Evolutionary conservation across 75 land plant genomes (phyloP), one percentile per base, ranked within the genome.

Genomic region (Picea glauca): DNA sequence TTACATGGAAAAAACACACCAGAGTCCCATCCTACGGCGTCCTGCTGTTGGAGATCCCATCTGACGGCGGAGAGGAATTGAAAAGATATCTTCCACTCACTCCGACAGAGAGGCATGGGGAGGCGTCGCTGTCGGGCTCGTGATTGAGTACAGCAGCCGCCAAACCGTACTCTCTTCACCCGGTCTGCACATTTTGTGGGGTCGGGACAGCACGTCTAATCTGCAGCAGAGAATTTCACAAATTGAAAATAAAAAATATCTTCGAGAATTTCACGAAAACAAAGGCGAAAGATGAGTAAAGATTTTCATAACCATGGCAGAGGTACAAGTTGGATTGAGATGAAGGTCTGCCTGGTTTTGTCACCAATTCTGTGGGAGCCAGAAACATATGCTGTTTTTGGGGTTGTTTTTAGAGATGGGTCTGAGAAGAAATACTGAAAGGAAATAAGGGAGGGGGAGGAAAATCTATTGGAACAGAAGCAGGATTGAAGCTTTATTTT

Each of bases 111-210:
- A 50, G 56, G 56, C 56, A 50, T 50, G 56, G 56, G 56, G 12
- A 50, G 56, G 0, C 9, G 54, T 70, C 74, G 50, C 56, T 43
- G 54, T 70, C 74, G 33, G 23, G 15, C 50, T 8, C 13, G 50
- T 70, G 46, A 70, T 70, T 38, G 50, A 35, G 50, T 38, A 68
- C 46, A 18, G 72, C 74, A 70, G 74, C 74, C 74, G 74, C 74
- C 74, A 38, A 56, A n/a, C 56, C 20, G 4, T n/a, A 40, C 50
- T 20, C 11, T 50, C 56, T 50, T 50, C 12, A 50, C 12, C n/a
- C 56, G 33, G 72, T 70, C 74, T 18, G 74, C 26, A 26, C n/a
- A 35, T 70, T 70, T 43, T 70, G 54, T 70, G 74, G 74, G 74
- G 50, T 50, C 56, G 1, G 56, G 56, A 50, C 74, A 3, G 12